phyloP scores from a whole-genome alignment of 208 protist genomes.

The Zelonia costaricensis region DNA sequence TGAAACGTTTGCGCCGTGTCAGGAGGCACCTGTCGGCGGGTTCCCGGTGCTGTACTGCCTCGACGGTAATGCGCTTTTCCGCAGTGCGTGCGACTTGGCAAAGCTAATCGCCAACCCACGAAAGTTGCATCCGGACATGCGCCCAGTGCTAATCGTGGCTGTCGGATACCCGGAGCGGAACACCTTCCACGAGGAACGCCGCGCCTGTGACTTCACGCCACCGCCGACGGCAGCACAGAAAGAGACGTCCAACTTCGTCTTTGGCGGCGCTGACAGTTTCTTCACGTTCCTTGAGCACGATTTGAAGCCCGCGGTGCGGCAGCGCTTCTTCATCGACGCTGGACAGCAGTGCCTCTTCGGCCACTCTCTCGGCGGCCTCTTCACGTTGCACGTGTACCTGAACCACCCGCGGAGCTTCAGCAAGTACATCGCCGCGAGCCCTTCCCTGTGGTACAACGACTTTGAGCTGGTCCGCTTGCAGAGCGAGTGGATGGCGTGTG shows the following conservation, averaged over 20 bases:
- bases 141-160: slow-evolving; percentile 9
- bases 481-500: background rate
- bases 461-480: slow-evolving; percentile 5
- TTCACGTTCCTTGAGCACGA: slow-evolving; percentile 8
- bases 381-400: slow-evolving; percentile 14
- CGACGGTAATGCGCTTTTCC: slow-evolving; percentile 16
- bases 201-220: slow-evolving; percentile 18
- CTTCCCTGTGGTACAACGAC: slow-evolving; percentile 20
- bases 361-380: slow-evolving; percentile 15
- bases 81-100: slow-evolving; percentile 8
- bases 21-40: slow-evolving; percentile 7
- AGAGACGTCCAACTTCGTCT: background rate
- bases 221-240: slow-evolving; percentile 9
- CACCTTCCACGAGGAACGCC: slow-evolving; percentile 12
- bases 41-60: slow-evolving; percentile 17
- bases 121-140: slow-evolving; percentile 14
- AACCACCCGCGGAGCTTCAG: slow-evolving; percentile 10
- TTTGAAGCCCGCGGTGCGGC: slow-evolving; percentile 2
- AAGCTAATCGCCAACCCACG: slow-evolving; percentile 14
- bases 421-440: slow-evolving; percentile 18
- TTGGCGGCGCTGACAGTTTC: slow-evolving; percentile 6
- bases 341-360: slow-evolving; percentile 13
- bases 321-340: slow-evolving; percentile 5
- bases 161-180: slow-evolving; percentile 6
- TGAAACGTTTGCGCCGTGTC: slow-evolving; percentile 8